Base-by-base conservation (phyloP, 805 yeast genomes). In the Pichia heedii region DNA sequence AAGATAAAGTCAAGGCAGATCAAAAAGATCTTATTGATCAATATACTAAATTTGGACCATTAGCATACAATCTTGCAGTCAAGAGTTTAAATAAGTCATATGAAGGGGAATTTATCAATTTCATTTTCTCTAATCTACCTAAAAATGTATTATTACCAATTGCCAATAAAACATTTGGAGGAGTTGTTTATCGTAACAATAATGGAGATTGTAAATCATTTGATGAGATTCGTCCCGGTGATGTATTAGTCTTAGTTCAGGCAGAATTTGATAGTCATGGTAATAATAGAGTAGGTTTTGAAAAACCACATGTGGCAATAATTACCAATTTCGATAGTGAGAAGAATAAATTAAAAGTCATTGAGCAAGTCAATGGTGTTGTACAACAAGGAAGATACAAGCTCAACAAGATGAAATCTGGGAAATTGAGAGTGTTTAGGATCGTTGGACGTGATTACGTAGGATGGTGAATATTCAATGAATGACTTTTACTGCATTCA, bases 141-240 rank as follows among this genome's bases (percentile, higher is more conserved):
- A 66, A 66, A 4, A 53, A 47, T 18, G 56, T 51, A 4, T 29
- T 60, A 30, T 57, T 56, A 9, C 46, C 84, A 1, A 73, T 85
- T 38, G 95, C 87, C 0, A 60, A 64, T 32, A 77, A 82, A 51
- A 73, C 84, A 0, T 84, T 68, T 58, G 97, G 97, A 33, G 81
- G 73, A n/a, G 70, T 74, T 20, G 70, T 83, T 48, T 88, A 80
- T 62, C 66, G 69, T 50, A 83, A 73, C 50, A 62, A 74, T 54
- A 71, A 77, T 37, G 54, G 68, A 3, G 67, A 69, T 7, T 73
- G 77, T 7, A 63, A 70, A 15, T 78, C 74, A 51, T 54, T 64
- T 26, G 87, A 77, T 43, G 83, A 78, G 34, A 74, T 88, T 43
- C 70, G 74, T 39, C 81, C 94, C 0, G 98, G 98, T 47, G 97